Evolutionary conservation across 495 filamentous ascomycete species (phyloP), one percentile per base, ranked within the genome.

Genomic region (Lasiosphaeria hispida): DNA sequence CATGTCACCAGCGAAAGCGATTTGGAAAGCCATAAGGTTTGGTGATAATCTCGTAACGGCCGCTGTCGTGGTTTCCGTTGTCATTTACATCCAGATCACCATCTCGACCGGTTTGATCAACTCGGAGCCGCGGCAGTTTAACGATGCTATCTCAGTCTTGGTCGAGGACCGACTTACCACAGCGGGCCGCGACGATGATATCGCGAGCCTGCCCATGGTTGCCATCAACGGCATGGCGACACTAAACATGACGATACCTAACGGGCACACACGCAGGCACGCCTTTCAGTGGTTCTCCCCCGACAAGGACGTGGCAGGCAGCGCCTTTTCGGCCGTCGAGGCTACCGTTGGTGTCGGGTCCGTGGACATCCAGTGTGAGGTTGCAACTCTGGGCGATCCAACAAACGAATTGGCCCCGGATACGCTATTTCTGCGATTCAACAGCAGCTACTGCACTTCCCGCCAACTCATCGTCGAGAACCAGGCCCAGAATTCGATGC

Each of bases 41-140:
- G 35, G 49, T 39, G 49, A 53, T 23, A 35, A 39, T 7, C 49
- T 53, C 4, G 49, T 53, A 1, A 30, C 49, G 10, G 49, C 49
- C 13, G 34, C 49, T 6, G 11, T 53, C 35, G 34, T 53, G 49
- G 49, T 53, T 10, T 40, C 49, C 4, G 18, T 53, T 53, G 49
- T 53, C 13, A 40, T 53, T 23, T 53, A 41, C 15, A 40, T 53
- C 35, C 34, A 40, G 30, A 53, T 53, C 34, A 53, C 49, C 49
- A 53, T 53, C 36, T 53, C 49, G 8, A 53, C 49, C 38, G 49
- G 49, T 39, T 40, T 53, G 49, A 53, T 53, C 49, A 53, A 53
- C 11, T 53, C 38, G 8, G 49, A 53, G 17, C 49, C 49, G 9
- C 44, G 44, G 10, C 35, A 41, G 14, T 40, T 53, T 7, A 19